These are phyloP conservation scores for Apium graveolens DNA, from an alignment of 129 eudicot species.

Conservation along the genomic window DNA sequence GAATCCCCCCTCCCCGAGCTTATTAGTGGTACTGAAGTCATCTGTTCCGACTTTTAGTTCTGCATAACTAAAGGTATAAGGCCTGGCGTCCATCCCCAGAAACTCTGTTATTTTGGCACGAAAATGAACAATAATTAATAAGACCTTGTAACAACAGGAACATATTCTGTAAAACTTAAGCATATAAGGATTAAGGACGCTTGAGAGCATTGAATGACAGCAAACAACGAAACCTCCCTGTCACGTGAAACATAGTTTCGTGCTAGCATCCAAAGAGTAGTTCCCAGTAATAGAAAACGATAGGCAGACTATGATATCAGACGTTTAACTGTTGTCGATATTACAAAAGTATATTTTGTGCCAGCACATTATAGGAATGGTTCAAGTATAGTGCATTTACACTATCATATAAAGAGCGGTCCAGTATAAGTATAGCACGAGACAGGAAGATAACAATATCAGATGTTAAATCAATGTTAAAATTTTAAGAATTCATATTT, in stretches of 20 bases:
- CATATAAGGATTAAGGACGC: neutral
- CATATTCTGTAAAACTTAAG: neutral
- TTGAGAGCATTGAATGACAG: neutral
- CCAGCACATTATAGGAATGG: no score
- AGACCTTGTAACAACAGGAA: neutral
- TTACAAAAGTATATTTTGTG: neutral
- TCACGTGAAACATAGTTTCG: neutral
- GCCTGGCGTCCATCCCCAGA: conserved; percentile 37
- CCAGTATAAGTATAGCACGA: neutral
- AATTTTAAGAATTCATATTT: neutral
- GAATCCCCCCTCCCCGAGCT: conserved; percentile 32
- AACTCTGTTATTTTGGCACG: conserved; percentile 15
- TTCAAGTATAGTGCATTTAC: no score
- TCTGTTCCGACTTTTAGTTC: conserved; percentile 36
- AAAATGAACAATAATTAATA: neutral
- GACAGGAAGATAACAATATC: neutral
- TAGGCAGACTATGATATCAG: no score
- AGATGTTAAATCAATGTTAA: neutral
- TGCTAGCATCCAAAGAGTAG: neutral
- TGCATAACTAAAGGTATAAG: conserved; percentile 40
- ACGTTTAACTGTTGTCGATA: no score
- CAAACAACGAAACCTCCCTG: neutral
- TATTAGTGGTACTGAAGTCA: conserved; percentile 32
- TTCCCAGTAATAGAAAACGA: no score
- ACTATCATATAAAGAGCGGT: neutral